Conservation (phyloP, 2,329 filamentous ascomycete genomes). For the Sporothrix euskadiensis region DNA sequence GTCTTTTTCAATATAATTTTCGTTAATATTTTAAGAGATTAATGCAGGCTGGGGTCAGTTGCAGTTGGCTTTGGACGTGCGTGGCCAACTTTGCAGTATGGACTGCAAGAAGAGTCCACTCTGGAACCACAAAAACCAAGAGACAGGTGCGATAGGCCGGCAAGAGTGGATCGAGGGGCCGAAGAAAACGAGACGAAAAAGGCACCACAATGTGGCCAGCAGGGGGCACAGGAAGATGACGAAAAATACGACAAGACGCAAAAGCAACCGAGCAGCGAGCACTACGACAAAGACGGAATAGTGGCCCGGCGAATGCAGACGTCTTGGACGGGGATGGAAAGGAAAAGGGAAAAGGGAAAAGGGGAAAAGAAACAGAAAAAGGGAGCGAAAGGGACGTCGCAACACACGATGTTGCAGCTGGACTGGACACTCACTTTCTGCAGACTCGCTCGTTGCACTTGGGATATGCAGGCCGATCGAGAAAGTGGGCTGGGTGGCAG, state of each 20-base stretch:
- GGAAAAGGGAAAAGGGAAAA: neutral
- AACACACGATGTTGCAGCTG: conserved; percentile 9
- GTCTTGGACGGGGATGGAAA: neutral
- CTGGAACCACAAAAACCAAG: neutral
- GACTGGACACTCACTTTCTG: conserved; percentile 12
- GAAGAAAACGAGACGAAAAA: conserved; percentile 24
- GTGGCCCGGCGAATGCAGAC: conserved; percentile 24
- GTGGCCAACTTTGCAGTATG: neutral
- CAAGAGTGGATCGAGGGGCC: conserved; percentile 1
- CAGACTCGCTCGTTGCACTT: neutral
- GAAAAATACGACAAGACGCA: neutral
- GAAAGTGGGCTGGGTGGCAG: conserved; percentile 16
- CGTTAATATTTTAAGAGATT: neutral
- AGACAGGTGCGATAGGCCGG: conserved; percentile 16
- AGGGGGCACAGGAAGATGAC: neutral
- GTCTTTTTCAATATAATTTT: neutral
- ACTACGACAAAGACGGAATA: conserved; percentile 18
- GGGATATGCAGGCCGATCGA: conserved; percentile 20
- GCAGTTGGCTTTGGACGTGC: conserved; percentile 10
- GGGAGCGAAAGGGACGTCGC: neutral
- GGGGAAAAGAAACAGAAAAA: neutral
- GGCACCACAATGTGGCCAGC: neutral
- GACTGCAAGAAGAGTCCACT: neutral
- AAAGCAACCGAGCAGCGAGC: conserved; percentile 2
- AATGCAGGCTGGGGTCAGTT: conserved; percentile 7